Evolutionary conservation across 2,329 filamentous ascomycete species (phyloP), one percentile per base, ranked within the genome.

Genomic region (Arthrobotrys conoides): DNA sequence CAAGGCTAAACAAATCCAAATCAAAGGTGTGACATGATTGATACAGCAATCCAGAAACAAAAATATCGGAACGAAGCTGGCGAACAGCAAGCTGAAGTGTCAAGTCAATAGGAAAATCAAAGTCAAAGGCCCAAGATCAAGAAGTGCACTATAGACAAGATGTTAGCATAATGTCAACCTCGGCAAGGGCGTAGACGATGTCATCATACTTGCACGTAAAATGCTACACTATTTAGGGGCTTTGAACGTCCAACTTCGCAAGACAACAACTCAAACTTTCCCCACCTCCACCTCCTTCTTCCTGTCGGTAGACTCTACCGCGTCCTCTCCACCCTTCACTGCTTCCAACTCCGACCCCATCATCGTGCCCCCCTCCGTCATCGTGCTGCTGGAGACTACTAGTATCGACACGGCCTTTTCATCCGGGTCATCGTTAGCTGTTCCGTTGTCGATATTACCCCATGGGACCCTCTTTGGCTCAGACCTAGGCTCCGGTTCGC

Each of bases 401-500:
- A 44, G 18, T 5, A 36, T 61, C 20, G 33, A 18, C 36, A 36
- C 22, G 4, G 36, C 57, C 57, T 61, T 61, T 36, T 61, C 57
- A 49, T 51, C 41, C 1, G 22, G 61, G 36, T 22, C 30, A 49
- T 49, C 9, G 24, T 65, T 65, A 65, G 41, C 61, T 6, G 46
- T n/a, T 53, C 16, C 44, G 27, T 67, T n/a, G 18, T 55, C 48
- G 18, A 46, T 24, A 12, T 59, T 30, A 33, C 24, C 48, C 72
- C 72, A 71, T 12, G 66, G 64, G 24, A 59, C 72, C 9, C 66
- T 63, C 33, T 66, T 55, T 9, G 67, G 73, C 38, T 77, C 51
- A 2, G 18, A 5, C 24, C 73, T 38, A 1, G 73, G 73, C 53
- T 77, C 73, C 14, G 61, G 51, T 24, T 41, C 33, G 5, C 73